Conservation (phyloP, 2,329 filamentous ascomycete genomes). For the Penicillium crustosum region DNA sequence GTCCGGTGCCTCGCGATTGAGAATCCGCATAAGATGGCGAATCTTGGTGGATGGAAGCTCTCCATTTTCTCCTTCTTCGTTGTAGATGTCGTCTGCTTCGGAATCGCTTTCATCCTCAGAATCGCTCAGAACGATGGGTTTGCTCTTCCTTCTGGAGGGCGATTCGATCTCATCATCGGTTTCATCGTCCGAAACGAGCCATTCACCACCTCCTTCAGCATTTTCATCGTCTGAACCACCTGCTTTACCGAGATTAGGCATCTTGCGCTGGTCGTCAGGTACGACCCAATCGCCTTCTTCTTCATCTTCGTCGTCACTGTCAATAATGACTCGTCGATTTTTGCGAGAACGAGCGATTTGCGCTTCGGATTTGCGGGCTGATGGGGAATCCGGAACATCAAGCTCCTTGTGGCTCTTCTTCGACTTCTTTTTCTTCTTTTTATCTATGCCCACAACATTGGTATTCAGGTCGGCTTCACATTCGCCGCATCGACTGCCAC, state of each 20-base stretch:
- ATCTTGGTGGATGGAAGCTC: constrained; percentile 77
- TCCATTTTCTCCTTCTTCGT: constrained; percentile 45
- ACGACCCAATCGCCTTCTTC: constrained; percentile 77
- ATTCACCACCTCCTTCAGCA: constrained; percentile 81
- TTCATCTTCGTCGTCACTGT: constrained; percentile 62
- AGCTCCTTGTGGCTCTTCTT: constrained; percentile 45
- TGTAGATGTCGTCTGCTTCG: constrained; percentile 36
- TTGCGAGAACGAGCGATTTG: constrained; percentile 31
- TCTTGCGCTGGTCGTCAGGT: constrained; percentile 62
- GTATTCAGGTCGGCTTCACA: constrained; percentile 74
- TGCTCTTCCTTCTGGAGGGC: constrained; percentile 23
- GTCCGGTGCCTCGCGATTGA: constrained; percentile 71
- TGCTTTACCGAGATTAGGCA: constrained; percentile 67
- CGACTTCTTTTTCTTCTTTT: constrained; percentile 48
- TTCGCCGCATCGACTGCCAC: constrained; percentile 65
- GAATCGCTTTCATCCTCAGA: constrained; percentile 44
- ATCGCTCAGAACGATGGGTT: constrained; percentile 20
- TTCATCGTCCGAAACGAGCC: constrained; percentile 68
- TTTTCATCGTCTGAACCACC: constrained; percentile 87
- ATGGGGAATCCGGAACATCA: constrained; percentile 31
- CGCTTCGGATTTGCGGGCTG: constrained; percentile 19
- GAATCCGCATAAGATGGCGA: constrained; percentile 75
- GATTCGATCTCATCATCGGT: constrained; percentile 37
- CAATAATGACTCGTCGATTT: constrained; percentile 49
- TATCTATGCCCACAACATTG: constrained; percentile 45